Conservation (phyloP, 192 early-diverging fungal genomes). For the Coemansia sp. region DNA sequence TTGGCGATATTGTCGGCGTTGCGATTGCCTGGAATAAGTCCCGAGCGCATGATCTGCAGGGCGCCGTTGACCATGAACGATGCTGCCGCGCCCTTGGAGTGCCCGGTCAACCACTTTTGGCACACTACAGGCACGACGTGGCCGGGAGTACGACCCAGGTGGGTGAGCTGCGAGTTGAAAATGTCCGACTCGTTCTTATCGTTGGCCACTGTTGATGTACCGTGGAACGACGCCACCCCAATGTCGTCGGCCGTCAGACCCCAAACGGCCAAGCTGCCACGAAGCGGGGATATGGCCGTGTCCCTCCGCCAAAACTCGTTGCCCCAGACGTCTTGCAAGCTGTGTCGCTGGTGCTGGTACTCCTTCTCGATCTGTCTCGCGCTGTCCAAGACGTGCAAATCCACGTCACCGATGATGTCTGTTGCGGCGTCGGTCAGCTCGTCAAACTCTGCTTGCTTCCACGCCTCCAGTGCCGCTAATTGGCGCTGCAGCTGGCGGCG, state of each 20-base stretch:
- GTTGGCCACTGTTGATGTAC: conserved; percentile 88
- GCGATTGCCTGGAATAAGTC: conserved; percentile 87
- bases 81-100: conserved; percentile 89
- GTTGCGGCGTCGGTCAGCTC: not conserved
- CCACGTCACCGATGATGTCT: not conserved
- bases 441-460: conserved; percentile 1
- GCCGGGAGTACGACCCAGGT: conserved; percentile 29
- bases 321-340: conserved; percentile 65
- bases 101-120: conserved; percentile 67
- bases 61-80: conserved; percentile 97
- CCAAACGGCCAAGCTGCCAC: conserved; percentile 82
- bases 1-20: conserved; percentile 35
- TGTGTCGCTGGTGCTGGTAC: conserved; percentile 7
- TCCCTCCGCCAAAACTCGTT: conserved; percentile 80
- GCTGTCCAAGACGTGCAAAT: conserved; percentile 52
- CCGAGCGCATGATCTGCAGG: conserved; percentile 73
- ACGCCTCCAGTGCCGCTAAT: not conserved
- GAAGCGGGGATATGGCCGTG: conserved; percentile 76
- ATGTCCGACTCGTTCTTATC: conserved; percentile 52
- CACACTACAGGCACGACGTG: conserved; percentile 30
- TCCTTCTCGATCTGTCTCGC: conserved; percentile 8
- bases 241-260: conserved; percentile 90
- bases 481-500: conserved; percentile 64
- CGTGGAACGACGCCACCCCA: conserved; percentile 91
- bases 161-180: conserved; percentile 73